phyloP scores from a whole-genome alignment of 1,284 basidiomycete genomes.

The Apiotrichum gracile region DNA sequence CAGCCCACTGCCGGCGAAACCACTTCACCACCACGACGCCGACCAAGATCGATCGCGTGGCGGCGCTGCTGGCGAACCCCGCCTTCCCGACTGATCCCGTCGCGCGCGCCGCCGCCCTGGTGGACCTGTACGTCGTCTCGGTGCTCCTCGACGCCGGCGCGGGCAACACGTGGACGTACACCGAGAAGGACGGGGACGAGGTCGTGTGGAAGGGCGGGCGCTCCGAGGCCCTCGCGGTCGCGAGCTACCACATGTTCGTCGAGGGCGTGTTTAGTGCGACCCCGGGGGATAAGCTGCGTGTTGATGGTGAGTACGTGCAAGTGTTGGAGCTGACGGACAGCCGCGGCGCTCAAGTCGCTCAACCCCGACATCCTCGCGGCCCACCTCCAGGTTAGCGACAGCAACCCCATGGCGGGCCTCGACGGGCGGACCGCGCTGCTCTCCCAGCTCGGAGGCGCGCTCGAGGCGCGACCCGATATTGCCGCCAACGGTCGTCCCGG shows the following conservation, averaged over 20 bases:
- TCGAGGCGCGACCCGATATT: conserved; percentile 58
- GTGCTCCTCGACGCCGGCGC: conserved; percentile 92
- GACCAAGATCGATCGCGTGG: conserved; percentile 54
- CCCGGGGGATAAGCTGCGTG: conserved; percentile 58
- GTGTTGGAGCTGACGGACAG: conserved; percentile 47
- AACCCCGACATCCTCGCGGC: conserved; percentile 58
- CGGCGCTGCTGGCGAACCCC: conserved; percentile 47
- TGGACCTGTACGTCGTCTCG: conserved; percentile 89
- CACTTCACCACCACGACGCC: conserved; percentile 62
- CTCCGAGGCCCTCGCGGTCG: conserved; percentile 88
- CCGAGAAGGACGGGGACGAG: conserved; percentile 51
- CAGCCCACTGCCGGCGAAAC: conserved; percentile 78
- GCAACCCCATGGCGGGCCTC: conserved; percentile 85
- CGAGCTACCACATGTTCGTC: conserved; percentile 83
- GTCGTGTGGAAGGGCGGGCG: conserved; percentile 56
- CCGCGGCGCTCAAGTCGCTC: conserved; percentile 63
- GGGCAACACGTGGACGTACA: conserved; percentile 74
- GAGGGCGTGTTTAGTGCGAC: conserved; percentile 74
- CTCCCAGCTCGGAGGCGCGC: conserved; percentile 63
- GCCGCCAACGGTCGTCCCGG: conserved; percentile 69
- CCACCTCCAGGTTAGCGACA: conserved; percentile 70
- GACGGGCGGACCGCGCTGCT: conserved; percentile 78
- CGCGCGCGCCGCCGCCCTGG: conserved; percentile 64
- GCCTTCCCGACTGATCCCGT: conserved; percentile 41
- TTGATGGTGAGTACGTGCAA: conserved; percentile 59